Base-by-base conservation (phyloP, 306 rosid genomes). In the Dryas drummondii region DNA sequence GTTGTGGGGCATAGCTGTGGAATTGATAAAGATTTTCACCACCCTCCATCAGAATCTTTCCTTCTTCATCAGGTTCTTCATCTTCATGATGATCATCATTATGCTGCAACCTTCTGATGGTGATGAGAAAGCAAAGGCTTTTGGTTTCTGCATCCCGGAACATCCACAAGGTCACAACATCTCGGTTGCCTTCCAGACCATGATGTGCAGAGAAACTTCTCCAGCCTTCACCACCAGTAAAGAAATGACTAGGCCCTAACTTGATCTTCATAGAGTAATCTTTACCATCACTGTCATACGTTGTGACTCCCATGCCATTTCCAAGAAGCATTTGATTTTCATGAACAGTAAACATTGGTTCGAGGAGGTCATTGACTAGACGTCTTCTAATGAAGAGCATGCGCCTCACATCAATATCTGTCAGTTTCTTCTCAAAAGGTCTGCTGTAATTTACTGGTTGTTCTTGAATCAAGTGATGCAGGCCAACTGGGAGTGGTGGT, bases 341-440 rank as follows among this genome's bases (percentile, higher is more conserved):
- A 4, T 17, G 4, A 46, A 8, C 69, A 7, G 4, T 44, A 42
- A 71, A 27, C 14, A 71, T 3, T 2, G 12, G 52, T 7, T 9
- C 5, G 17, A 71, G 32, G 52, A 32, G 37, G 37, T 32, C 37
- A 32, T 32, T 32, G 37, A 32, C 3, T 32, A 32, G 37, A 32
- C 37, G 37, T 32, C 37, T 32, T 32, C 37, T 32, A 32, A 32
- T 32, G 2, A 32, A 32, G 37, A 32, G 3, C 37, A 32, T 32
- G 37, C 37, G 37, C 2, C 37, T 32, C 37, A 32, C 37, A 32
- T 32, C 37, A 32, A 2, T 1, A 32, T 32, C 10, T 11, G 75
- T 71, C 10, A 71, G 13, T 59, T 68, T 45, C 59, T 68, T 68
- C 73, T 49, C 58, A 16, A 49, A 68, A 19, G 73, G 73, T 22